Base-by-base conservation (phyloP, 2,329 filamentous ascomycete species). In the Mollisia scopiformis region DNA sequence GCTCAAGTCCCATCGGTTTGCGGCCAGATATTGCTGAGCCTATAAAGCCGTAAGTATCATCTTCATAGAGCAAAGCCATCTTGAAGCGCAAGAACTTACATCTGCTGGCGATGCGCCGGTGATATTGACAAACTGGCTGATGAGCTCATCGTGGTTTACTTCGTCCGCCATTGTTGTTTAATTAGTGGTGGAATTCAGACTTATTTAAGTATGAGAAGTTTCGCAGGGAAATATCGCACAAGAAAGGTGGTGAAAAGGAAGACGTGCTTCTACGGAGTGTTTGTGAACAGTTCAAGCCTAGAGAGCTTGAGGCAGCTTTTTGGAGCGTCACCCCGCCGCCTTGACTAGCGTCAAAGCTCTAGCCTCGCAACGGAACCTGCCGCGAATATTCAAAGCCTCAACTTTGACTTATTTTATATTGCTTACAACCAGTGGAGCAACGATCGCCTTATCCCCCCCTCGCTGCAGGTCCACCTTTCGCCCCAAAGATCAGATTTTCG, bases 1-100 rank as follows among this genome's bases (percentile, higher is more conserved):
- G 66, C 83, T 80, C 46, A 91, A 76, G 69, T 92, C 83, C 88
- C 90, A 92, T 65, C 83, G 77, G 69, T 83, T 87, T 35, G 83
- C 82, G 23, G 80, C 78, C 7, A 94, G 85, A 67, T 90, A 90
- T 62, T 88, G 81, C 58, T 80, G 80, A 50, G 90, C 90, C 61
- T 64, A 35, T 39, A 27, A 35, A 30, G 25, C 33, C 27, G 25
- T 62, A 37, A 69, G 62, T 21, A 53, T 58, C 2, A 21, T n/a
- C n/a, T 35, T 37, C n/a, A 16, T 25, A 30, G n/a, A 3, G 8
- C 27, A 5, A 14, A 16, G 11, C 28, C 35, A 21, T 43, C 33
- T 14, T 30, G 13, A 30, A 46, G 19, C 57, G 54, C 39, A 57
- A 35, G 10, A 53, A 61, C 73, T 54, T 76, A 84, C 84, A 70